Evolutionary conservation across 495 filamentous ascomycete species (phyloP).

Genomic region (Cercophora sp.): DNA sequence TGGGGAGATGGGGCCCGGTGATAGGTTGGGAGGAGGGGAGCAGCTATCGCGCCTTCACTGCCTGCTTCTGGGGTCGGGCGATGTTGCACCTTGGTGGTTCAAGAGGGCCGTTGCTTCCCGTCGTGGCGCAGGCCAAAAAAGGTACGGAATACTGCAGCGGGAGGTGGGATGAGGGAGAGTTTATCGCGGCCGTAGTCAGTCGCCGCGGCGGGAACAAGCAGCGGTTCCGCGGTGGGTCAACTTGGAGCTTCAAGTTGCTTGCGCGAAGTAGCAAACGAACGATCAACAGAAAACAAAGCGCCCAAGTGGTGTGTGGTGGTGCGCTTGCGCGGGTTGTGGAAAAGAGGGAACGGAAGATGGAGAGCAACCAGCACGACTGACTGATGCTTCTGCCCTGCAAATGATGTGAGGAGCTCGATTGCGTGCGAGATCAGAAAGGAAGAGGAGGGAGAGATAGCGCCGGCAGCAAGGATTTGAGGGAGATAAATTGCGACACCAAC

Average conservation of each 20-base stretch:
- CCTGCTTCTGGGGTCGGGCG: not conserved
- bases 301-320: not conserved
- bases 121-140: constrained; percentile 28
- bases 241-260: too few relatives aligned
- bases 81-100: constrained; percentile 12
- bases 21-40: constrained; percentile 23
- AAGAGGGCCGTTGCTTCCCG: constrained; percentile 22
- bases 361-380: not conserved
- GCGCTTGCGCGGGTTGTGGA: not conserved
- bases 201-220: not conserved
- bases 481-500: constrained; percentile 28
- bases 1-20: constrained; percentile 18
- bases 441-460: constrained; percentile 25
- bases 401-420: constrained; percentile 5
- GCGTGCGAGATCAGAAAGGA: constrained; percentile 6
- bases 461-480: constrained; percentile 26
- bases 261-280: constrained; percentile 1
- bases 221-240: not conserved
- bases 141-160: not conserved
- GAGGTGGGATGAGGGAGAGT: constrained; percentile 13
- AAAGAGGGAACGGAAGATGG: not conserved
- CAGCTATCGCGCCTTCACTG: not conserved
- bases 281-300: not conserved
- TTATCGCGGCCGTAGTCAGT: not conserved
- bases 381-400: not conserved